phyloP scores from a whole-genome alignment of 1,139 yeast species.

The Saccharomyces hybrid region DNA sequence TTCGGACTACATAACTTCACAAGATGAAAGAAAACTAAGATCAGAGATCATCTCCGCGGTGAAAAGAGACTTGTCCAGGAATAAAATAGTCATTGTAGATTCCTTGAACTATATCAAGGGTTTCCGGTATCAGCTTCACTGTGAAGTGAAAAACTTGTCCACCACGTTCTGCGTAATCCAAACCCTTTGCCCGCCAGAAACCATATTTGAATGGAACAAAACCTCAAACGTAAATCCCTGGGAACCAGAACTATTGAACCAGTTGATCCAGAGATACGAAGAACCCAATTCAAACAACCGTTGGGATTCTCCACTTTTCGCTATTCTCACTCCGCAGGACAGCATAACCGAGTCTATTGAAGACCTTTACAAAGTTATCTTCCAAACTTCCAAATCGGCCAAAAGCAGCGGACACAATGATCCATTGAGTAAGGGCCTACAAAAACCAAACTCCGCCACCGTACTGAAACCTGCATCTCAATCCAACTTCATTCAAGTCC shows the following conservation, averaged over 20 bases:
- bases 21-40: conserved; percentile 70
- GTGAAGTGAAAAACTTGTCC: conserved; percentile 76
- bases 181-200: conserved; percentile 57
- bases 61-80: conserved; percentile 64
- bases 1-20: conserved; percentile 54
- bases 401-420: conserved; percentile 41
- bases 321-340: neutral
- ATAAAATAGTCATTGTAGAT: conserved; percentile 74
- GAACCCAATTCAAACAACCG: conserved; percentile 82
- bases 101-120: conserved; percentile 90
- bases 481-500: conserved; percentile 66
- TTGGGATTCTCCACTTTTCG: conserved; percentile 82
- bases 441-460: conserved; percentile 70
- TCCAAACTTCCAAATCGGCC: conserved; percentile 30
- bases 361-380: conserved; percentile 65
- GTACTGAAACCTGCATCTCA: conserved; percentile 63
- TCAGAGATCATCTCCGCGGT: conserved; percentile 86
- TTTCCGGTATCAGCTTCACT: conserved; percentile 83
- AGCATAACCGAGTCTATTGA: conserved; percentile 33
- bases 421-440: conserved; percentile 14
- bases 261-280: conserved; percentile 77
- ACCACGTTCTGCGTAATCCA: conserved; percentile 83
- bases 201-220: conserved; percentile 46
- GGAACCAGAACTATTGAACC: conserved; percentile 61
- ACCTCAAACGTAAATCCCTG: conserved; percentile 40